Evolutionary conservation across 225 moss, liverwort and hornwort species (phyloP), one percentile per base, ranked within the genome.

Genomic region (Bryoerythrophyllum caledonicum): DNA sequence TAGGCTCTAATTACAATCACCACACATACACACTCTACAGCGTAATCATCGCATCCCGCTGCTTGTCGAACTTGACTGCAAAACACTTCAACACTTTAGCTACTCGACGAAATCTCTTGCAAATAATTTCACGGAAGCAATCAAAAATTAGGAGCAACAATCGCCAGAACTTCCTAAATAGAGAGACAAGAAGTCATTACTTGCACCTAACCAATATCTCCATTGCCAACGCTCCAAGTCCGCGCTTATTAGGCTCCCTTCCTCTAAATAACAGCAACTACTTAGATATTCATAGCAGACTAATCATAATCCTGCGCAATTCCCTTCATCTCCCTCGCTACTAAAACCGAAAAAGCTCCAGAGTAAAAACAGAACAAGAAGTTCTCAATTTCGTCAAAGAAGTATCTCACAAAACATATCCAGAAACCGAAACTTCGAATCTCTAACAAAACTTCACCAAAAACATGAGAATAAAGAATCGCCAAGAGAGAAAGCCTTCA

Each of bases 11-110:
- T 59, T 55, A 16, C 21, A 34, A 17, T 2, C 41, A 71, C 19
- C 49, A 49, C 49, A 53, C 63, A 49, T 48, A 46, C 2, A 56
- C 17, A 55, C 37, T 48, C 60, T 46, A 35, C 49, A 44, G 28
- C 63, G 53, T 25, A 37, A 74, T 74, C 27, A 73, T 20, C 55
- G 14, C 65, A 57, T 53, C 21, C 59, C 48, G 30, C 68, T 63
- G 46, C 30, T 57, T 10, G 26, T 27, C 56, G 19, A 64, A 75
- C 34, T 54, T 43, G 66, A 52, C 65, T 84, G 76, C 59, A 58
- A n/a, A 65, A 76, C 5, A 61, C 14, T 56, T 67, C 48, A 56
- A 55, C 40, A 67, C 26, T 61, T 49, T 10, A 38, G 43, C 61
- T 76, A 28, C 23, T 62, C 63, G 62, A 53, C 35, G 30, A 54